Evolutionary conservation across 2,329 filamentous ascomycete species (phyloP).

Genomic region (Colletotrichum sp.): DNA sequence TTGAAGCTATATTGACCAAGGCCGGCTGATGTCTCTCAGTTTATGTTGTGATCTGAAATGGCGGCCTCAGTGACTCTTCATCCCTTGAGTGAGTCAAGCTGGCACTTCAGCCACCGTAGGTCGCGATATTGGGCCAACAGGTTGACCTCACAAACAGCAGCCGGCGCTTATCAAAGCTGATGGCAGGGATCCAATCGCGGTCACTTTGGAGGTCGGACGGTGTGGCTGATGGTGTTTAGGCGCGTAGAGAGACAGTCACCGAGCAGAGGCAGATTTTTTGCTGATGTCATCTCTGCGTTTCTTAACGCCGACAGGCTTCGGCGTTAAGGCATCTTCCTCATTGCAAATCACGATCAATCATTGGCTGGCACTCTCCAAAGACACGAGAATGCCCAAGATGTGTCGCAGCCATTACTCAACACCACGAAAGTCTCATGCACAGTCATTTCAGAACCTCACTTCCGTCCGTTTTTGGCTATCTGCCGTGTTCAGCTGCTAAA

Average conservation of each 20-base stretch:
- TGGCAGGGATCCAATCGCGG: not conserved
- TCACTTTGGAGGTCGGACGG: not conserved
- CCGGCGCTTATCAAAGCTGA: not conserved
- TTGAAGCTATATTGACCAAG: not conserved
- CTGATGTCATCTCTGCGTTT: not conserved
- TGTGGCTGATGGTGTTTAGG: not conserved
- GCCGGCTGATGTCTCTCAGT: rapidly evolving
- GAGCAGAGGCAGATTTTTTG: not conserved
- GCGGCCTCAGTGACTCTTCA: not conserved
- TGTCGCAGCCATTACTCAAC: not conserved
- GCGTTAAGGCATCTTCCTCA: not conserved
- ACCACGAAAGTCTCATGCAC: not conserved
- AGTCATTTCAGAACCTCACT: not conserved
- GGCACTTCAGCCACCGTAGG: not conserved
- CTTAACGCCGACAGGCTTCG: not conserved
- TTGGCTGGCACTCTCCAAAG: not conserved
- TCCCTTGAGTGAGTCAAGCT: not conserved
- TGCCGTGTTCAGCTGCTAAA: not conserved
- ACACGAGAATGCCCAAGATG: not conserved
- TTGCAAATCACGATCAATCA: not conserved
- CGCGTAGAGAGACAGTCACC: not conserved
- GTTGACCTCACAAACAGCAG: not conserved
- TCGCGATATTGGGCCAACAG: not conserved
- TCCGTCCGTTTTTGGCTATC: not conserved
- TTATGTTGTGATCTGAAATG: not conserved